These are phyloP conservation scores for Zasmidium citrigriseum DNA, from an alignment of 2,329 filamentous ascomycete genomes.

Conservation along the genomic window DNA sequence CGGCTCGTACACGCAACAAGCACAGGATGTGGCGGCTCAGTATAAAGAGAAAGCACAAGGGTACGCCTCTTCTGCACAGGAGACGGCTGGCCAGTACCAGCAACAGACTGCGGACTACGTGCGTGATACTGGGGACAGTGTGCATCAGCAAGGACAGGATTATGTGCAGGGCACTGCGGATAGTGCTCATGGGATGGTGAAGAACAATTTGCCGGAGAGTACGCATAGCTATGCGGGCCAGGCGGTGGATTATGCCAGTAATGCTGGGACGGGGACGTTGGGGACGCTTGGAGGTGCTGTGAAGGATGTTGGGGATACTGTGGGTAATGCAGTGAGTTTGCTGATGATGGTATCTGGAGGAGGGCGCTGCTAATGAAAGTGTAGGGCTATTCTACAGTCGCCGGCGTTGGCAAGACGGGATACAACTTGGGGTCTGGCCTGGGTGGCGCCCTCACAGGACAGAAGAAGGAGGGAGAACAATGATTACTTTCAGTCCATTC, in stretches of 20 bases:
- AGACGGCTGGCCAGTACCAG: constrained; percentile 17
- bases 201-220: constrained; percentile 12
- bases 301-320: constrained; percentile 16
- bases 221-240: constrained; percentile 15
- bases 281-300: constrained; percentile 13
- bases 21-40: background rate
- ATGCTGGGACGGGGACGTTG: constrained; percentile 11
- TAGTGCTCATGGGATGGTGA: constrained; percentile 5
- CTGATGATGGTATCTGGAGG: too few relatives aligned
- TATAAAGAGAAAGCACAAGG: background rate
- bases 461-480: background rate
- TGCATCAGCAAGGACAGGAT: constrained; percentile 7
- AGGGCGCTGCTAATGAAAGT: background rate
- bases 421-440: constrained; percentile 1
- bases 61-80: background rate
- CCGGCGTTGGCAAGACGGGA: constrained; percentile 2
- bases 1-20: background rate
- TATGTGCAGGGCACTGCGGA: constrained; percentile 12
- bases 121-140: constrained; percentile 8
- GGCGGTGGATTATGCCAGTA: constrained; percentile 10
- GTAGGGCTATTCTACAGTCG: background rate
- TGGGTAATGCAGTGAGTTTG: constrained; percentile 1
- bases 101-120: constrained; percentile 13
- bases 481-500: background rate
- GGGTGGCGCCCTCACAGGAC: background rate